These are phyloP conservation scores for Bipolaris zeicola DNA, from an alignment of 2,329 filamentous ascomycete genomes.

Conservation along the genomic window DNA sequence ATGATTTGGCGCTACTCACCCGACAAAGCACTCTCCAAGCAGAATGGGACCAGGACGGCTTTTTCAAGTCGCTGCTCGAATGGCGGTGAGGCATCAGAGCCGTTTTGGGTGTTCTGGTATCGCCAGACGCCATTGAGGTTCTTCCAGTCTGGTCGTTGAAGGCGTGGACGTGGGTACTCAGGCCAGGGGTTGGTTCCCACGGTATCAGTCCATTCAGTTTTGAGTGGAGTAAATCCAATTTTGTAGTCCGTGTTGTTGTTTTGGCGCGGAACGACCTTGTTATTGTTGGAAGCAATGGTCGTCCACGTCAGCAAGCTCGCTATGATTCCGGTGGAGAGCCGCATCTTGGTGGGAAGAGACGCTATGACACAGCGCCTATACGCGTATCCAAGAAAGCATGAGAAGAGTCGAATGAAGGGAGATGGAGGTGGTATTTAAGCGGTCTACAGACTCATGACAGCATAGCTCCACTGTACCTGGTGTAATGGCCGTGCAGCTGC, in stretches of 20 bases:
- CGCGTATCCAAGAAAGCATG: not conserved
- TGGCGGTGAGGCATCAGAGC: constrained; percentile 52
- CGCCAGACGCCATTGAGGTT: constrained; percentile 66
- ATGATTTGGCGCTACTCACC: constrained; percentile 38
- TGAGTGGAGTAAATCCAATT: constrained; percentile 34
- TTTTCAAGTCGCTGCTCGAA: constrained; percentile 51
- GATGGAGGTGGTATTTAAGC: constrained; percentile 29
- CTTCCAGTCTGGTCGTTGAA: constrained; percentile 60
- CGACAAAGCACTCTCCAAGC: constrained; percentile 60
- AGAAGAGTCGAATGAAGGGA: not conserved
- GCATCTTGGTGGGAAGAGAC: constrained; percentile 22
- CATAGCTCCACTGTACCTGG: constrained; percentile 20
- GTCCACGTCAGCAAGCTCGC: constrained; percentile 17
- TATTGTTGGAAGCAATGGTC: constrained; percentile 15
- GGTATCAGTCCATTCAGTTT: constrained; percentile 58
- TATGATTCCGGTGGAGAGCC: constrained; percentile 18
- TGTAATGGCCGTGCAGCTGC: constrained; percentile 22
- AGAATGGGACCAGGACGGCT: constrained; percentile 60
- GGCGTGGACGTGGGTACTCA: constrained; percentile 63
- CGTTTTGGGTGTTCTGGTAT: constrained; percentile 52
- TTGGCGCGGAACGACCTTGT: constrained; percentile 19
- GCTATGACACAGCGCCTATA: not conserved
- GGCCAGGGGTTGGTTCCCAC: constrained; percentile 63
- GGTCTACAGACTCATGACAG: constrained; percentile 18
- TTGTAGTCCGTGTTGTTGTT: constrained; percentile 42